Conservation (phyloP, 2,329 filamentous ascomycete genomes). For the Apiospora kogelbergensis region DNA sequence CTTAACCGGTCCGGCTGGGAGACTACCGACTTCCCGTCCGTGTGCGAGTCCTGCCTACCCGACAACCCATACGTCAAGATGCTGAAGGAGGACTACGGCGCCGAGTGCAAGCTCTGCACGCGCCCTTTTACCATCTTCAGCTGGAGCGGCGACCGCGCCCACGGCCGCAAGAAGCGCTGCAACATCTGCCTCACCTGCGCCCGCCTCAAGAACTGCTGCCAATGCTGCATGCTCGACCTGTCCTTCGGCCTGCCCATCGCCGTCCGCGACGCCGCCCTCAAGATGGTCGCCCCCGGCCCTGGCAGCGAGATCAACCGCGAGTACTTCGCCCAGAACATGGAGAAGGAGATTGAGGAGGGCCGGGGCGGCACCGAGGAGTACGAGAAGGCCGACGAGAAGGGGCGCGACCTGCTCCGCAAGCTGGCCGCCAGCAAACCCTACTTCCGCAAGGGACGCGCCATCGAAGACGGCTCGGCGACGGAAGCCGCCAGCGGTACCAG, state of each 20-base stretch:
- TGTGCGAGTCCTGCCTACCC: constrained; percentile 89
- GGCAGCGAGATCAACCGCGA: constrained; percentile 92
- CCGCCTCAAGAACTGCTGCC: constrained; percentile 96
- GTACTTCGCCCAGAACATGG: constrained; percentile 97
- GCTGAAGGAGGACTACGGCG: constrained; percentile 95
- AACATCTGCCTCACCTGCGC: constrained; percentile 97
- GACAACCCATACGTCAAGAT: constrained; percentile 99
- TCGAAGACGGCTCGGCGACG: constrained; percentile 57
- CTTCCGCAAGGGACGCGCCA: constrained; percentile 79
- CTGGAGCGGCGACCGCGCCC: constrained; percentile 89
- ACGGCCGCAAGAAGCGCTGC: constrained; percentile 85
- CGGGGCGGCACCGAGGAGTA: constrained; percentile 84
- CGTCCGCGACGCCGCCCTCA: constrained; percentile 91
- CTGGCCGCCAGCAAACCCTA: constrained; percentile 93
- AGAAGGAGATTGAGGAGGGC: constrained; percentile 92
- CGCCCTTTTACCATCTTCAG: constrained; percentile 93
- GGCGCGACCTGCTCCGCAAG: constrained; percentile 78
- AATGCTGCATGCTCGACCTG: constrained; percentile 97
- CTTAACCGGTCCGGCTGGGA: constrained; percentile 96
- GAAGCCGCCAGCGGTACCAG: constrained; percentile 42
- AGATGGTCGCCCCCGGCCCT: constrained; percentile 95
- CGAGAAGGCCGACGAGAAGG: constrained; percentile 96
- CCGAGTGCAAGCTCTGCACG: constrained; percentile 85
- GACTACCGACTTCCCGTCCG: constrained; percentile 84
- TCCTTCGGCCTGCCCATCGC: constrained; percentile 94